Base-by-base conservation (phyloP, 768 basidiomycete species). In the Piloderma croceum region DNA sequence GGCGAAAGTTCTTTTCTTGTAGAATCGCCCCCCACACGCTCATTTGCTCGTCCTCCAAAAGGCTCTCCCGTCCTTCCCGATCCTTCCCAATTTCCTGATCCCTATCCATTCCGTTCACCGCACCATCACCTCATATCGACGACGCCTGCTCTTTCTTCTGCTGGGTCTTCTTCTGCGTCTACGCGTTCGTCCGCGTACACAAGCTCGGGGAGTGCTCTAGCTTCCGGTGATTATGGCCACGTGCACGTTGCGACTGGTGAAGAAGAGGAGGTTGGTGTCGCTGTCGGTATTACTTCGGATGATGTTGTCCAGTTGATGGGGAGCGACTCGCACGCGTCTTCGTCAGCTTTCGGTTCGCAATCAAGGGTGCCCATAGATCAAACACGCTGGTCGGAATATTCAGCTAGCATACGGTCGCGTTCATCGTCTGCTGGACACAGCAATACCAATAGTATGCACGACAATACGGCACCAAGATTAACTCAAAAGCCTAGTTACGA, bases 101-200 rank as follows among this genome's bases (percentile, higher is more conserved):
- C 81, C 18, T 79, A 83, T 61, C 79, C 82, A 19, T 77, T 73
- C 43, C 74, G 76, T 31, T 62, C 68, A 7, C 74, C 66, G 5
- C 76, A 69, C 37, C 63, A 62, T 50, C 66, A 67, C 39, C 64
- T 70, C n/a, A 62, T 67, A 44, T 63, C 62, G 25, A 65, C 64
- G 36, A 61, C 64, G 24, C 81, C 81, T 3, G 68, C 79, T 12
- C 76, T 85, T 39, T 86, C 83, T 3, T 83, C 83, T 4, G 74
- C 75, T 31, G 76, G 77, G 33, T 83, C 88, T 1, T 81, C 83
- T 19, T 77, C 81, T 23, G 70, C 73, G 2, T 86, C 84, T 4
- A 77, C 82, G 6, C 74, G 85, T 36, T 87, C 86, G 6, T 84
- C 83, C 4, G 83, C 85, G 4, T 87, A 87, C 55, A 83, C 83